phyloP scores from a whole-genome alignment of 805 yeast genomes.

The Starmerella khaoyaiensis region DNA sequence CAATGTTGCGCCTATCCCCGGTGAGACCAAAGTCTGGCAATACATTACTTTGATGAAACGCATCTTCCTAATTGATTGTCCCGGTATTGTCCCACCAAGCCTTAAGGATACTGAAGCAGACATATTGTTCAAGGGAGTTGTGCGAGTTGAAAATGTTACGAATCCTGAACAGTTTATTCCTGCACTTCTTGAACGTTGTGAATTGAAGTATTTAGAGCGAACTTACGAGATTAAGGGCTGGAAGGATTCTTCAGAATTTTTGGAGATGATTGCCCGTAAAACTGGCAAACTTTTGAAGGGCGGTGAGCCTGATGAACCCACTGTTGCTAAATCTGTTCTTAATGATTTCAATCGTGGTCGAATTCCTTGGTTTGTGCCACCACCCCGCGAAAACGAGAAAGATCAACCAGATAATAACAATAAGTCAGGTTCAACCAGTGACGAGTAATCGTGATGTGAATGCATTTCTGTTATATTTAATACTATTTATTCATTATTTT shows the following conservation, averaged over 20 bases:
- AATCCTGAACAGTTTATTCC: slow-evolving; percentile 93
- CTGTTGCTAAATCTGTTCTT: slow-evolving; percentile 78
- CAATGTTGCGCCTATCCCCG: slow-evolving; percentile 95
- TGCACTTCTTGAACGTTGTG: slow-evolving; percentile 70
- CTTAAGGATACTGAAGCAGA: slow-evolving; percentile 80
- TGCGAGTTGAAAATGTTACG: slow-evolving; percentile 94
- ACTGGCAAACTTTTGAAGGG: slow-evolving; percentile 88
- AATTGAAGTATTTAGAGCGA: slow-evolving; percentile 80
- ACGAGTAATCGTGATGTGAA: not conserved
- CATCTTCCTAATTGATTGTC: slow-evolving; percentile 91
- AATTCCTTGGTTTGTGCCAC: slow-evolving; percentile 95
- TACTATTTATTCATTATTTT: slow-evolving; percentile 6
- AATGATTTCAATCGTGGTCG: slow-evolving; percentile 95
- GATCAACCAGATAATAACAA: slow-evolving; percentile 32
- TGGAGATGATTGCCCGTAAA: slow-evolving; percentile 83
- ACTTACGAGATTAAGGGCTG: slow-evolving; percentile 92
- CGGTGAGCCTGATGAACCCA: slow-evolving; percentile 94
- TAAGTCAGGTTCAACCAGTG: no score
- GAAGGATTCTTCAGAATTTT: slow-evolving; percentile 60
- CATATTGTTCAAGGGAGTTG: slow-evolving; percentile 90
- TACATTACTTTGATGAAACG: slow-evolving; percentile 94
- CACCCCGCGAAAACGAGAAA: slow-evolving; percentile 60
- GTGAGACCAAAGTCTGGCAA: slow-evolving; percentile 99
- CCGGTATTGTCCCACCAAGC: slow-evolving; percentile 97
- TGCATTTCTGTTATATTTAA: slow-evolving; percentile 3